Base-by-base conservation (phyloP, 441 rosid species). In the Gossypium lobatum region DNA sequence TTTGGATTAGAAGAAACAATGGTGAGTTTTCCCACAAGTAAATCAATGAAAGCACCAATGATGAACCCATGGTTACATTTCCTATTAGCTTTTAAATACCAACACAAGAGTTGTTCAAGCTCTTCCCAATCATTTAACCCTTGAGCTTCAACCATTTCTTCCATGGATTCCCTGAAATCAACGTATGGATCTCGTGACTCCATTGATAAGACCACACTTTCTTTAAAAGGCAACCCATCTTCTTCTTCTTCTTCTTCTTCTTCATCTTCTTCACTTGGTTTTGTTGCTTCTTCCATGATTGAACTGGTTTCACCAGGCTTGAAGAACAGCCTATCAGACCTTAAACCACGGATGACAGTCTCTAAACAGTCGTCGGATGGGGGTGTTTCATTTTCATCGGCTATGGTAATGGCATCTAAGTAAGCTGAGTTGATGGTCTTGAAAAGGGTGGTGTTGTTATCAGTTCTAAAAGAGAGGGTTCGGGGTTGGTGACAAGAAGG, bases 101-200 rank as follows among this genome's bases (percentile, higher is more conserved):
- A 86, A 13, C 76, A 70, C 53, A 93, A 72, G 54, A 93, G 93
- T 64, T 84, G 82, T 73, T 92, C 92, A 53, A 91, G 83, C 68
- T 75, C 73, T 60, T 79, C 86, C 94, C 93, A 88, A 63, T 81
- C 85, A 78, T 81, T 77, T 23, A 84, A 68, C 7, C 85, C 81
- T 70, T 91, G 84, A 71, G 93, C 89, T 71, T 84, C 88, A 71
- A 91, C 95, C 98, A 95, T 85, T 75, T 95, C 98, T 75, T 84
- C 95, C 99, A 91, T 88, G 61, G 98, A 93, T 70, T 78, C 81
- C 79, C 85, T 80, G 86, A 92, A 93, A 78, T 93, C 98, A 6
- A 42, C 54, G 59, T 62, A 82, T 55, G 88, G 90, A 77, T 91
- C 81, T 68, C 68, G 68, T 31, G 99, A 88, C 59, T 93, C 96